phyloP scores from a whole-genome alignment of 2,329 filamentous ascomycete species.

The Arthroderma sp. region DNA sequence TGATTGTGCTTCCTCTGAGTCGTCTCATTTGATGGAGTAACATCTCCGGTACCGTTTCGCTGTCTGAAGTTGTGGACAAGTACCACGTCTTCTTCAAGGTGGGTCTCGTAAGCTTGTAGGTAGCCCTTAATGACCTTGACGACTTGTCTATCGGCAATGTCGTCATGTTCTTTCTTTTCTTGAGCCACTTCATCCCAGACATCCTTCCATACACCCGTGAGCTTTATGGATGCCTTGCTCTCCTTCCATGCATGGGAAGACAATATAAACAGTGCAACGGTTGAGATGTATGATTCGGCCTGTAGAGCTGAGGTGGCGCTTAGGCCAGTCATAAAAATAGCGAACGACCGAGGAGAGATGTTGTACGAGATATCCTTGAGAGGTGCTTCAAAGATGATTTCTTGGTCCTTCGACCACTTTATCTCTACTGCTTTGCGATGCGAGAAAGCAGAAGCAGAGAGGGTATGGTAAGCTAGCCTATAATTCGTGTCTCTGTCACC shows the following conservation, averaged over 20 bases:
- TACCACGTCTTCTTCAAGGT: conserved; percentile 59
- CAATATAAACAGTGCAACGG: conserved; percentile 66
- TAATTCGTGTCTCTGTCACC: conserved; percentile 50
- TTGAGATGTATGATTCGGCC: conserved; percentile 77
- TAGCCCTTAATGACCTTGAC: conserved; percentile 50
- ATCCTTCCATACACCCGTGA: conserved; percentile 73
- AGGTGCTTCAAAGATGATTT: conserved; percentile 34
- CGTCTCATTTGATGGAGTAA: not conserved
- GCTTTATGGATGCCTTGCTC: conserved; percentile 66
- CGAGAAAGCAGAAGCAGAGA: conserved; percentile 64
- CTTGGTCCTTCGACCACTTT: conserved; percentile 65
- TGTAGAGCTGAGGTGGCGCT: conserved; percentile 66
- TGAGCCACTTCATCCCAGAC: conserved; percentile 70
- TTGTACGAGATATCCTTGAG: conserved; percentile 34
- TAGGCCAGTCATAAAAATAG: conserved; percentile 61
- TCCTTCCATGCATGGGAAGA: conserved; percentile 70
- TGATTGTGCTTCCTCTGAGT: not conserved
- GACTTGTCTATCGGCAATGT: conserved; percentile 56
- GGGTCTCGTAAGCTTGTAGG: conserved; percentile 27
- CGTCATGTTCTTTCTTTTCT: conserved; percentile 55
- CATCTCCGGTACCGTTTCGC: conserved; percentile 24
- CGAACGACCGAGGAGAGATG: conserved; percentile 38
- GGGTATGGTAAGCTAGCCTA: conserved; percentile 53
- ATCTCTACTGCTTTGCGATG: conserved; percentile 65
- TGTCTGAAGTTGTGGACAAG: conserved; percentile 62